These are phyloP conservation scores for Solanum lycopersicoides DNA, from an alignment of 257 asterid genomes.

Conservation along the genomic window DNA sequence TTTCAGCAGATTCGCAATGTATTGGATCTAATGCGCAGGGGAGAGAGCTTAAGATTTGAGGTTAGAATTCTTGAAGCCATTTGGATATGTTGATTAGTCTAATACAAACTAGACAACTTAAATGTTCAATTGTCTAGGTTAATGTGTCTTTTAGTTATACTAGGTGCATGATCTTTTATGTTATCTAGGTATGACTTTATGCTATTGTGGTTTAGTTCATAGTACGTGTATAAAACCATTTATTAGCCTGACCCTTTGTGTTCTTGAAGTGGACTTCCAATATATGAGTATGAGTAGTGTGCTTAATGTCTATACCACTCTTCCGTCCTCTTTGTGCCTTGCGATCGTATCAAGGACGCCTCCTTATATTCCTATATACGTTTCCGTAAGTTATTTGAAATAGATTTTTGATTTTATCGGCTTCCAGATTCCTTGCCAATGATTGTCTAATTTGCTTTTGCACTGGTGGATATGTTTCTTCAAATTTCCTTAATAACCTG, in stretches of 20 bases:
- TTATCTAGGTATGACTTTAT: neutral
- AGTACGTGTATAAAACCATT: neutral
- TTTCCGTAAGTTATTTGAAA: neutral
- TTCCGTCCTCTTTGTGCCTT: neutral
- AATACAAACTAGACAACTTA: neutral
- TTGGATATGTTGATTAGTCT: neutral
- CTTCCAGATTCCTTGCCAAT: neutral
- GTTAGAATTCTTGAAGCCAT: constrained; percentile 27
- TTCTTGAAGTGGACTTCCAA: neutral
- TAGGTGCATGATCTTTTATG: neutral
- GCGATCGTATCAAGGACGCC: neutral
- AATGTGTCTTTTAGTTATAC: neutral
- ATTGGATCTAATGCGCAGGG: constrained; percentile 89
- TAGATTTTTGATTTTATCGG: neutral
- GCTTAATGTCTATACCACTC: neutral
- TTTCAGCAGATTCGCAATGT: constrained; percentile 84
- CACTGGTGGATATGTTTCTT: neutral
- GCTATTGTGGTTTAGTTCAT: neutral
- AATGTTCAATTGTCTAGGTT: neutral
- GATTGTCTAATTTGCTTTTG: neutral
- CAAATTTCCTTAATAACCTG: neutral
- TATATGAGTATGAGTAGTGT: neutral
- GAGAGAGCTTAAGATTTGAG: constrained; percentile 85
- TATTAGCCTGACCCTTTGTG: neutral
- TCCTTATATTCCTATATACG: neutral